phyloP scores from a whole-genome alignment of 306 rosid species.

The Cicer yamashitae region DNA sequence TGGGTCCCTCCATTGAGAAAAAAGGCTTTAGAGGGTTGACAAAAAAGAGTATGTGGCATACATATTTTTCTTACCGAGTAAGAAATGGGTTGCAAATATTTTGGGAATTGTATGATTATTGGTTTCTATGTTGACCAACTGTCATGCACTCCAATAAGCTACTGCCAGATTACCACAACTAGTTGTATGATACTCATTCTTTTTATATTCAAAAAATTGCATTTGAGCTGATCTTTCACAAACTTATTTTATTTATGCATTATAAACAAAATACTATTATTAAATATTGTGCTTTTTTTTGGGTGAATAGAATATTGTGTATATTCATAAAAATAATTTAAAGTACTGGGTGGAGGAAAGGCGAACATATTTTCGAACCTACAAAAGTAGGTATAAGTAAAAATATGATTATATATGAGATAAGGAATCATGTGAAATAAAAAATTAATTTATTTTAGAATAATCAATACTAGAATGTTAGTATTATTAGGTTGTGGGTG shows the following conservation, averaged over 20 bases:
- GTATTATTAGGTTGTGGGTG: too few relatives aligned
- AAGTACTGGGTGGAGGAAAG: conserved; percentile 7
- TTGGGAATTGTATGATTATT: conserved; percentile 15
- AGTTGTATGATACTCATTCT: not conserved
- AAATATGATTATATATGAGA: not conserved
- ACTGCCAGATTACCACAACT: conserved; percentile 18
- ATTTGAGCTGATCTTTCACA: not conserved
- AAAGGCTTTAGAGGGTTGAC: conserved; percentile 7
- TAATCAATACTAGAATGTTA: too few relatives aligned
- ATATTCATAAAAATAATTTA: conserved; percentile 18
- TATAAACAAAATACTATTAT: not conserved
- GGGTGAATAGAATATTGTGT: not conserved
- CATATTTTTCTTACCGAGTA: conserved; percentile 56
- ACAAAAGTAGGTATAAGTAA: not conserved
- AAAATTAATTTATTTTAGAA: too few relatives aligned
- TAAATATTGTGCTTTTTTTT: not conserved
- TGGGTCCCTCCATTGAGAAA: conserved; percentile 17
- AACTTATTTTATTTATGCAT: not conserved
- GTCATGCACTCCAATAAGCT: conserved; percentile 35
- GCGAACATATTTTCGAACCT: conserved; percentile 11
- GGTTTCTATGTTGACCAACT: conserved; percentile 38
- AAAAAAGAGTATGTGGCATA: conserved; percentile 44
- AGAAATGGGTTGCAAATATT: conserved; percentile 43
- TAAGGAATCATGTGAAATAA: too few relatives aligned
- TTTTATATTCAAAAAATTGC: not conserved